Base-by-base conservation (phyloP, 768 basidiomycete species). In the Lentinula raphanica region DNA sequence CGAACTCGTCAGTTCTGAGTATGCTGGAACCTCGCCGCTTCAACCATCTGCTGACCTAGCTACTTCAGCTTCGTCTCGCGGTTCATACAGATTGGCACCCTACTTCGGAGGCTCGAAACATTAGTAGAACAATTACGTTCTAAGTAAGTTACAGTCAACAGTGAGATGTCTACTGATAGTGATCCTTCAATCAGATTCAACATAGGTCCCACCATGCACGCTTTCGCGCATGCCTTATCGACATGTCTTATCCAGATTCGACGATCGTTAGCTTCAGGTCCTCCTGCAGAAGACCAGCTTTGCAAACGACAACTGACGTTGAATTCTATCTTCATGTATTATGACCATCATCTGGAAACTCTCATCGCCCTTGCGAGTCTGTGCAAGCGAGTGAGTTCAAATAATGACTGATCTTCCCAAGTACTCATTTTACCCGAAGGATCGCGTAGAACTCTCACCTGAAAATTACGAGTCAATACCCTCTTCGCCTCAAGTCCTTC, bases 1-100 rank as follows among this genome's bases (percentile, higher is more conserved):
- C 62, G 78, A 82, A 53, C 64, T 75, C 5, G 70, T 86, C 12
- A 85, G 81, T 61, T 62, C 65, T 54, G 89, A 88, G 90, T 86
- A 28, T 40, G 71, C 58, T 27, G 13, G 5, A 35, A 21, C 21
- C 15, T 40, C 32, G 28, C 27, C 38, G 19, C 19, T 48, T 23
- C 6, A 15, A 15, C 5, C 17, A 28, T 44, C 9, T 51, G 32
- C 6, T 44, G 12, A 44, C 21, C 27, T 15, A 38, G 50, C 15
- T 28, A 11, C 56, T 25, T 1, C 42, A 91, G 89, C 67, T 66
- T 88, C 5, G 68, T 84, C 23, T 69, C 73, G 36, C 79, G 86
- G 5, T 92, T 92, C 68, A 60, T 90, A 29, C 77, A 74, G 6
- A 84, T 93, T 49, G 91, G 91, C 6, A 83, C 83, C 0, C 67